Evolutionary conservation across 306 rosid species (phyloP), one percentile per base, ranked within the genome.

Genomic region (Cucumis melo): DNA sequence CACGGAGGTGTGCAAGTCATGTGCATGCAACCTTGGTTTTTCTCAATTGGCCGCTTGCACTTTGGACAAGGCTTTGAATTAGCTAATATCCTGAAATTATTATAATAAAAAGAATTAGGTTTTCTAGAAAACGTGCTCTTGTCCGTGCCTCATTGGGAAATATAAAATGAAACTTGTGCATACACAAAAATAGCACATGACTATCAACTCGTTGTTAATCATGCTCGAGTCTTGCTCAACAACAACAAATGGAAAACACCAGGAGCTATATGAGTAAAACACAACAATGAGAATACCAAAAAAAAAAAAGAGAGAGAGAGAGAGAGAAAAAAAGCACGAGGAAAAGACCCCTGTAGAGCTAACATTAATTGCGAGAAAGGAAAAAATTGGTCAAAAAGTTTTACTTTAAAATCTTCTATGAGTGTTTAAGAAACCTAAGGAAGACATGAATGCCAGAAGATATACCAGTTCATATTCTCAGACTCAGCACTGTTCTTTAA

Each of bases 51-150:
- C 55, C 94, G 84, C 91, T 89, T 89, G 92, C 98, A 93, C 79
- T 91, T 85, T 38, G 98, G 98, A 79, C 98, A 93, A 6, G 98
- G 91, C 86, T 93, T 91, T 75, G 98, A 89, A 80, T 91, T 89
- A 24, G 91, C 96, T 57, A 93, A 90, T 60, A 93, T 93, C 98
- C 80, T 78, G 75, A 66, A 34, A 51, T 78, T 65, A 59, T 1
- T 36, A 38, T 38, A 38, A 17, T 19, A 61, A 29, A 60, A 44
- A 75, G 32, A 51, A 29, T 48, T 19, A 60, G 50, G 55, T 63
- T 77, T 53, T 38, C 38, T 8, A 27, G 41, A 56, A 46, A 61
- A 48, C 38, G 60, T 17, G 71, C 3, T 14, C 58, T 46, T 48
- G 59, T 24, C 8, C 41, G 9, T 46, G 59, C 58, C 59, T 27